Percentiles rank a stretch among this genome's conserved stretches.
Evolutionary conservation across 176 grass and related monocot genomes (phyloP).

Genomic region (Bothriochloa decipiens): DNA sequence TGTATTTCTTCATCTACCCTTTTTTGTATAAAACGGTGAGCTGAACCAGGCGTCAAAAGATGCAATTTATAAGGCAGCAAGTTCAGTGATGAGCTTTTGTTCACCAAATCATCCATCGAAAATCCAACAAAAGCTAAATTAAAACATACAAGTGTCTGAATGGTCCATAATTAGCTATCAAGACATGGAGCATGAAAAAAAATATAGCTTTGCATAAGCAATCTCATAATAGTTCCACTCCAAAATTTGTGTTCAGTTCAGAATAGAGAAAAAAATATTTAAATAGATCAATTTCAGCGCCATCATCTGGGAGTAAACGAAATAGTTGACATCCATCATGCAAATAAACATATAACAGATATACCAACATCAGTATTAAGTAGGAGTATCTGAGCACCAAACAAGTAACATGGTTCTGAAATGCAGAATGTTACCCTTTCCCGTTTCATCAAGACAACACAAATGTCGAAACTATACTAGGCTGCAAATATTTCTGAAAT

Average conservation of each 20-base stretch:
- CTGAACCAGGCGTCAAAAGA: slow-evolving; percentile 1
- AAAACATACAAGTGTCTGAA: neutral
- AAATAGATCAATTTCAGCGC: slow-evolving; percentile 11
- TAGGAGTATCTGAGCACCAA: neutral
- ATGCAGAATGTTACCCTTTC: slow-evolving; percentile 28
- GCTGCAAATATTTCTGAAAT: slow-evolving; percentile 36
- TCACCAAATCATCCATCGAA: neutral
- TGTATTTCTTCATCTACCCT: neutral
- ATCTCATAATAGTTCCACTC: too few relatives aligned
- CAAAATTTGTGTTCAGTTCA: neutral
- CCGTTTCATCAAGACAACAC: slow-evolving; percentile 12
- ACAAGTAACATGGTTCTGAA: slow-evolving; percentile 11
- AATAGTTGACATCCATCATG: neutral
- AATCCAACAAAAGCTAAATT: slow-evolving; percentile 10
- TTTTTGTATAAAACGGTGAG: slow-evolving; percentile 1
- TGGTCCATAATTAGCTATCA: slow-evolving; percentile 2
- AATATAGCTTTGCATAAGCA: neutral
- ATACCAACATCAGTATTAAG: neutral
- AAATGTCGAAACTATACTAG: slow-evolving; percentile 9
- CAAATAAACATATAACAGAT: slow-evolving; percentile 20
- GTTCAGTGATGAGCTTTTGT: slow-evolving; percentile 19
- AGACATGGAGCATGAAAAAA: slow-evolving; percentile 25
- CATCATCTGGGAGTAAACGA: slow-evolving; percentile 4
- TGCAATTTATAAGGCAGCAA: neutral
- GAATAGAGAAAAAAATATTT: neutral